These are phyloP conservation scores for Fusarium torulosum DNA, from an alignment of 2,329 filamentous ascomycete species.

Conservation along the genomic window DNA sequence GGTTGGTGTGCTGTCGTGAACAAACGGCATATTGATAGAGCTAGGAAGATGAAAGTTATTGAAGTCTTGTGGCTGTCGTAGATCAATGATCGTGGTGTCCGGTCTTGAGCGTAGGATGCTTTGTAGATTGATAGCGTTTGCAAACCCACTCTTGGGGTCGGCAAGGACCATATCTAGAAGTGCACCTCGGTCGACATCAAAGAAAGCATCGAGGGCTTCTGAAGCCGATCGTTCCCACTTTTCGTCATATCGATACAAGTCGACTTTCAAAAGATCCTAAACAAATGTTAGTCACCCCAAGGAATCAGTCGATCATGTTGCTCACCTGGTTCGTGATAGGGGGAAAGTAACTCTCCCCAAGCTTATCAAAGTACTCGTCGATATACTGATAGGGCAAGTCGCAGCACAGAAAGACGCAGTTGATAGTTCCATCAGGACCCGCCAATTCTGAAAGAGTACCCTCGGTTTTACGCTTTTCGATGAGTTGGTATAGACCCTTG, in stretches of 20 bases:
- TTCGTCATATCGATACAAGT: constrained; percentile 47
- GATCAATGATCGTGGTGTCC: constrained; percentile 57
- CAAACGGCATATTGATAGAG: constrained; percentile 60
- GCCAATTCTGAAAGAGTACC: constrained; percentile 60
- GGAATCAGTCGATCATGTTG: fast-evolving
- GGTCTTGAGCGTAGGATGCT: constrained; percentile 36
- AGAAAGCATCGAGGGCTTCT: constrained; percentile 29
- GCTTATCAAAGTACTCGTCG: constrained; percentile 69
- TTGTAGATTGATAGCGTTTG: constrained; percentile 7
- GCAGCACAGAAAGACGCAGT: constrained; percentile 72
- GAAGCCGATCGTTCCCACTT: constrained; percentile 44
- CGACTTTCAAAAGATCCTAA: constrained; percentile 45
- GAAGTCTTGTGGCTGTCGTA: constrained; percentile 60
- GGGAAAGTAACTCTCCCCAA: constrained; percentile 62
- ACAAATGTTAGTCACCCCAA: not conserved
- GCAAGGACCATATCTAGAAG: constrained; percentile 29
- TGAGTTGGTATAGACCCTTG: constrained; percentile 62
- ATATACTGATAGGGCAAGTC: constrained; percentile 75
- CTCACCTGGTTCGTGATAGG: constrained; percentile 59
- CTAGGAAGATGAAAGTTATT: constrained; percentile 57
- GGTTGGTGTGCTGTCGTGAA: constrained; percentile 52
- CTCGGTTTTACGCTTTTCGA: constrained; percentile 61
- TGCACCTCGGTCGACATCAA: constrained; percentile 27
- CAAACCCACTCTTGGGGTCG: constrained; percentile 4
- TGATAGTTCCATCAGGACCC: constrained; percentile 59